A percentile compares a stretch with the other conserved stretches of the same genome.
These are phyloP conservation scores for Turritis glabra DNA, from an alignment of 345 rosid species.

Conservation along the genomic window DNA sequence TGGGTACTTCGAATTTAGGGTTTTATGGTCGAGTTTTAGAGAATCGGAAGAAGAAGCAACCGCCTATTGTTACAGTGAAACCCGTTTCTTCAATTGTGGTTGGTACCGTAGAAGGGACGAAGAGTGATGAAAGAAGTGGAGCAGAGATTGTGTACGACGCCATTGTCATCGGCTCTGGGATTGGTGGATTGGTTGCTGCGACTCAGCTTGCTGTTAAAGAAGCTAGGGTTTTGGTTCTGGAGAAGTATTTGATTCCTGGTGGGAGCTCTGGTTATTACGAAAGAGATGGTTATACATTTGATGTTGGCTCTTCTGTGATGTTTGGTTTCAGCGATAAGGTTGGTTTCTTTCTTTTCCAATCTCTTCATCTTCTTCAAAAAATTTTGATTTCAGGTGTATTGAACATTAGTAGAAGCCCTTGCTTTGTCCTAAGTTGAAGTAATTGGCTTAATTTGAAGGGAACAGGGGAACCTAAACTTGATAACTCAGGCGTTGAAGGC, in stretches of 20 bases:
- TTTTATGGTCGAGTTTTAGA: conserved; percentile 6
- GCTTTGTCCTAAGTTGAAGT: not conserved
- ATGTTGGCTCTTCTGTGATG: conserved; percentile 97
- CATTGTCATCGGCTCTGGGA: conserved; percentile 88
- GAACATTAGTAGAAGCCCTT: not conserved
- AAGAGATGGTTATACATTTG: conserved; percentile 89
- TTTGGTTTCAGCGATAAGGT: conserved; percentile 95
- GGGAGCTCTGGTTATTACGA: conserved; percentile 93
- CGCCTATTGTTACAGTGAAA: not conserved
- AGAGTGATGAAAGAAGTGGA: conserved; percentile 33
- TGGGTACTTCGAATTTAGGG: not conserved
- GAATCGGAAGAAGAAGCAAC: conserved; percentile 18
- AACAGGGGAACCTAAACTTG: conserved; percentile 90
- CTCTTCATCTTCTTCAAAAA: conserved; percentile 2
- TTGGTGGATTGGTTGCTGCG: conserved; percentile 90
- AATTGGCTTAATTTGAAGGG: conserved; percentile 36
- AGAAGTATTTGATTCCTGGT: conserved; percentile 95
- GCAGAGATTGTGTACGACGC: conserved; percentile 60
- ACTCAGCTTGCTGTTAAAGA: conserved; percentile 90
- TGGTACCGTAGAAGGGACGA: conserved; percentile 37
- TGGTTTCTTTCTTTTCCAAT: conserved; percentile 10
- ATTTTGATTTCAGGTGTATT: not conserved
- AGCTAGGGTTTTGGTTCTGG: conserved; percentile 78
- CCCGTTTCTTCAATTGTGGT: conserved; percentile 26
- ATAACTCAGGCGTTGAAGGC: conserved; percentile 87